phyloP scores from a whole-genome alignment of 495 filamentous ascomycete species.

The Chaetomidium leptoderma region DNA sequence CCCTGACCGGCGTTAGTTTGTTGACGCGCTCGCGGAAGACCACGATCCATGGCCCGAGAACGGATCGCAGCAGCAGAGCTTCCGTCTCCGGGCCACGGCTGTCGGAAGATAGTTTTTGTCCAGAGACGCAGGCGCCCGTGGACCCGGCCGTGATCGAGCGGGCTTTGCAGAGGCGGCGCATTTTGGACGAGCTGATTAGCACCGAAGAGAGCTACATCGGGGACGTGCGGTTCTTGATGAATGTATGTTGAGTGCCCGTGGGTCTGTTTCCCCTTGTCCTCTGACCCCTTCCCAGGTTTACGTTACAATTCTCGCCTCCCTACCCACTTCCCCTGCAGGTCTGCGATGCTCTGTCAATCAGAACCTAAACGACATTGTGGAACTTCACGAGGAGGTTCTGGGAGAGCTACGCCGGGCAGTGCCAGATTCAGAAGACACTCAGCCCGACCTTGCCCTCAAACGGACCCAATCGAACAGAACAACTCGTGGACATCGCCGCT shows the following conservation, averaged over 20 bases:
- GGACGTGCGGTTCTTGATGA: constrained; percentile 78
- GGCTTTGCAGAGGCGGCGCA: constrained; percentile 66
- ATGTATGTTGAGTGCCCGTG: constrained; percentile 50
- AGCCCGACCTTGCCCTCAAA: constrained; percentile 35
- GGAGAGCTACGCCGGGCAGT: constrained; percentile 59
- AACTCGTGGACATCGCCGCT: constrained; percentile 46
- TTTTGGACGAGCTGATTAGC: constrained; percentile 75
- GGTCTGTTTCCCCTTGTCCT: neutral
- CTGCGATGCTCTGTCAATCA: constrained; percentile 59
- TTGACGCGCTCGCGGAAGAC: constrained; percentile 54
- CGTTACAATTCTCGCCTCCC: constrained; percentile 58
- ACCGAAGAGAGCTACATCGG: constrained; percentile 87
- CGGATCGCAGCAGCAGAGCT: constrained; percentile 58
- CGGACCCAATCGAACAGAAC: constrained; percentile 12
- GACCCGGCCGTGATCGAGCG: constrained; percentile 70
- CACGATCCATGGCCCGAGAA: constrained; percentile 51
- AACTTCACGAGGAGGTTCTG: constrained; percentile 67
- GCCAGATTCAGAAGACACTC: constrained; percentile 58
- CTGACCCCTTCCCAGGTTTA: constrained; percentile 51
- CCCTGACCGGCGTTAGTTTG: constrained; percentile 63
- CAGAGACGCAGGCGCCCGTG: constrained; percentile 48
- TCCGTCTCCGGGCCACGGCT: constrained; percentile 55
- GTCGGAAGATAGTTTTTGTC: constrained; percentile 64
- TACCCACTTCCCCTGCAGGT: constrained; percentile 52
- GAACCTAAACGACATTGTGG: constrained; percentile 64